Evolutionary conservation across 208 protist genomes (phyloP).

Genomic region (Leishmania braziliensis): DNA sequence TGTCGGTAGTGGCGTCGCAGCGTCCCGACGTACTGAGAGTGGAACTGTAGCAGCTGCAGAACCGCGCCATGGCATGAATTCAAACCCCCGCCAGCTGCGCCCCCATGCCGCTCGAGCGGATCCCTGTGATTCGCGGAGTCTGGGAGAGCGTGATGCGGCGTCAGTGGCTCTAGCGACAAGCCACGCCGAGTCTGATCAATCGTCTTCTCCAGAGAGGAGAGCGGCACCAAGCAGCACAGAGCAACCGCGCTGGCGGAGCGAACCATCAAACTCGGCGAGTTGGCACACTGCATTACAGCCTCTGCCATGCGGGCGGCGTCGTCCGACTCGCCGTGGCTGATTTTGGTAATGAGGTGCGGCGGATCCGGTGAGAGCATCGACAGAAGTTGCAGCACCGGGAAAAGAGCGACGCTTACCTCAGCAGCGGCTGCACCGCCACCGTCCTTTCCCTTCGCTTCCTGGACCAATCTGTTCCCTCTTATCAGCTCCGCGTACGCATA

Average conservation of each 20-base stretch:
- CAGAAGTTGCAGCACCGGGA: constrained; percentile 90
- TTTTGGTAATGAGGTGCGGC: constrained; percentile 31
- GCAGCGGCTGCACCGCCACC: not conserved
- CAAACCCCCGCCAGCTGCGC: constrained; percentile 9
- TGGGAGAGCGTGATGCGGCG: too few species aligned
- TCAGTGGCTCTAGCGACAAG: constrained; percentile 11
- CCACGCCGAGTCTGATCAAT: constrained; percentile 22
- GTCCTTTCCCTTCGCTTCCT: constrained; percentile 2
- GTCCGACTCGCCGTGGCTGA: constrained; percentile 28
- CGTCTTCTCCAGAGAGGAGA: constrained; percentile 8
- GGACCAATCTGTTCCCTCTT: constrained; percentile 18
- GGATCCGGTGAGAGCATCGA: constrained; percentile 90
- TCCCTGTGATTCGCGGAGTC: not conserved
- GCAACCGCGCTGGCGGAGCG: constrained; percentile 76
- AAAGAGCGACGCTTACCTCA: constrained; percentile 59
- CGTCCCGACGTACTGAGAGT: constrained; percentile 78
- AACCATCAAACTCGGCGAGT: constrained; percentile 76
- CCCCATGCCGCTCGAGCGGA: not conserved
- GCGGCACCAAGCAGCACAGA: constrained; percentile 75
- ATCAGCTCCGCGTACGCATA: constrained; percentile 63
- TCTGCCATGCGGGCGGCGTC: constrained; percentile 48
- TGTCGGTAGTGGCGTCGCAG: constrained; percentile 39
- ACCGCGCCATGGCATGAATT: constrained; percentile 80
- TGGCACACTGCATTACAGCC: constrained; percentile 57
- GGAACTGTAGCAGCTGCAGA: constrained; percentile 81